Conservation (phyloP, 2,329 filamentous ascomycete species). For the Chalara sp. region DNA sequence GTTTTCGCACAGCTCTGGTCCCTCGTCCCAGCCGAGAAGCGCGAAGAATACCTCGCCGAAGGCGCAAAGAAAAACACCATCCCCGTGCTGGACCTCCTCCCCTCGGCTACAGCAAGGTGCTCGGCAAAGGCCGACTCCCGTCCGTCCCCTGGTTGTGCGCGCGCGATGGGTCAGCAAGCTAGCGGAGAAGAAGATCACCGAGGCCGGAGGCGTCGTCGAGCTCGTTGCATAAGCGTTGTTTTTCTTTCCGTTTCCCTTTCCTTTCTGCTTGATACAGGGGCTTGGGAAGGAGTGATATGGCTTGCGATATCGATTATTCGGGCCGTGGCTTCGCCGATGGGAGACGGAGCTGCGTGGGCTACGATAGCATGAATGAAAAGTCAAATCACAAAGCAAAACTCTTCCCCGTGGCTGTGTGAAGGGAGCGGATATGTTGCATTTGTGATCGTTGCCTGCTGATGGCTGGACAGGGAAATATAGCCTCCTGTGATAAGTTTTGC, state of each 20-base stretch:
- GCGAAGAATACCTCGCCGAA: slow-evolving; percentile 78
- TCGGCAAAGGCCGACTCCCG: slow-evolving; percentile 96
- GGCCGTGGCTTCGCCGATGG: slow-evolving; percentile 4
- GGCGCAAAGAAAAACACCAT: slow-evolving; percentile 81
- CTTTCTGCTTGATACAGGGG: slow-evolving; percentile 2
- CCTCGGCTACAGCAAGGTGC: slow-evolving; percentile 96
- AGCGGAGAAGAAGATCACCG: slow-evolving; percentile 98
- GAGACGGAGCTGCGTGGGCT: slow-evolving; percentile 4
- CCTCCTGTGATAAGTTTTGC: no score
- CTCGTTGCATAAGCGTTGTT: slow-evolving; percentile 68
- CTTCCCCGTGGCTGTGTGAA: no score
- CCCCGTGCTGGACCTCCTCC: slow-evolving; percentile 94
- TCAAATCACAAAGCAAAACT: not conserved
- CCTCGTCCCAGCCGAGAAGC: slow-evolving; percentile 86
- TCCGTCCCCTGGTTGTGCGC: slow-evolving; percentile 86
- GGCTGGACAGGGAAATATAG: no score
- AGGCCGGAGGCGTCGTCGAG: slow-evolving; percentile 93
- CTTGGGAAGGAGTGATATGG: not conserved
- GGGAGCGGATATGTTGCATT: no score
- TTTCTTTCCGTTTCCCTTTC: slow-evolving; percentile 5
- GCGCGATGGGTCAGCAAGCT: slow-evolving; percentile 93
- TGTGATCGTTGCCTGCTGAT: no score
- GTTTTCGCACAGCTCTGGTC: slow-evolving; percentile 69
- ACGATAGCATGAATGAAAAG: slow-evolving; percentile 10
- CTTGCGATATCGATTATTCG: not conserved